These are phyloP conservation scores for Fusarium setosum DNA, from an alignment of 2,329 filamentous ascomycete genomes.

Conservation along the genomic window DNA sequence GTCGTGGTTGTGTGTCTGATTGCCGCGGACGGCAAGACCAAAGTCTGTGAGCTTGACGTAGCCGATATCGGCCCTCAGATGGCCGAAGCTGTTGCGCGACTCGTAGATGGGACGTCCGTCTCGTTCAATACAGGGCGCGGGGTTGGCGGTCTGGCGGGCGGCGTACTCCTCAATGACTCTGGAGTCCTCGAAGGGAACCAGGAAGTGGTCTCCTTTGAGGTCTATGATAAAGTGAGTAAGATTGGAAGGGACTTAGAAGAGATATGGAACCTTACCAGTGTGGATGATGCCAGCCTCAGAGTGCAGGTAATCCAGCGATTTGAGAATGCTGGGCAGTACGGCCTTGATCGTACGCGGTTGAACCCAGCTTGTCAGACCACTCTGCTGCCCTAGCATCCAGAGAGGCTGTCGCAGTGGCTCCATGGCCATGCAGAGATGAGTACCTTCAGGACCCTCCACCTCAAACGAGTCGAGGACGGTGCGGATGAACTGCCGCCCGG, in stretches of 20 bases:
- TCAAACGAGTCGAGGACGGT: slow-evolving; percentile 39
- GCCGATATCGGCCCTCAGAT: slow-evolving; percentile 36
- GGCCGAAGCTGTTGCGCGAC: slow-evolving; percentile 39
- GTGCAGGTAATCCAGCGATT: slow-evolving; percentile 54
- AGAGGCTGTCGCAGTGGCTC: slow-evolving; percentile 42
- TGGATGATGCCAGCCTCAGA: slow-evolving; percentile 52
- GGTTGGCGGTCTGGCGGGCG: slow-evolving; percentile 36
- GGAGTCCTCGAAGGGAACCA: slow-evolving; percentile 41
- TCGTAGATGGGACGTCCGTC: slow-evolving; percentile 38
- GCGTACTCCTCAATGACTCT: slow-evolving; percentile 38
- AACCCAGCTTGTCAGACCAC: slow-evolving; percentile 25
- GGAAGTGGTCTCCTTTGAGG: slow-evolving; percentile 41
- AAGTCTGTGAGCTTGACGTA: slow-evolving; percentile 45
- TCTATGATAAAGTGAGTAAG: slow-evolving; percentile 23
- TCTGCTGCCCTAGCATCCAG: slow-evolving; percentile 42
- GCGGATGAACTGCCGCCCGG: slow-evolving; percentile 36
- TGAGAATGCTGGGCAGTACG: slow-evolving; percentile 49
- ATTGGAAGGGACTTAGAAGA: accelerated
- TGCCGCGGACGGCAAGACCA: slow-evolving; percentile 42
- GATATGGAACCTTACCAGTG: slow-evolving; percentile 45
- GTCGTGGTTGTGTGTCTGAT: slow-evolving; percentile 34
- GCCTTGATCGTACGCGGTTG: slow-evolving; percentile 39
- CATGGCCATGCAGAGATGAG: slow-evolving; percentile 38
- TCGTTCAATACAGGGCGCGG: slow-evolving; percentile 36
- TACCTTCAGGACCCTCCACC: slow-evolving; percentile 29